Conservation (phyloP, 257 asterid genomes). For the Lantana camara region DNA sequence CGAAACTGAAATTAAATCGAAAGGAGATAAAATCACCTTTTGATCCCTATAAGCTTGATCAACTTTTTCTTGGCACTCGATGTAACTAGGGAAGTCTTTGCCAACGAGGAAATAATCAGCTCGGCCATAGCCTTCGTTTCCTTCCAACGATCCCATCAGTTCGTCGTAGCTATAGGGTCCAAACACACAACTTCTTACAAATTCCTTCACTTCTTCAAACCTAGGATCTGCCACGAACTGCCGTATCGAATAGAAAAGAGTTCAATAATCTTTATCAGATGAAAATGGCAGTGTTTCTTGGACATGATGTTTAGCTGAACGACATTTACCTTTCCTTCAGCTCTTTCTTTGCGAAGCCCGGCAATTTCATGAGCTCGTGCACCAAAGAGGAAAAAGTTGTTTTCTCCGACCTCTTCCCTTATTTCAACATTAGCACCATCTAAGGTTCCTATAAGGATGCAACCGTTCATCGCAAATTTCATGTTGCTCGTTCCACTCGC, state of each 20-base stretch:
- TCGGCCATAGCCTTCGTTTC: slow-evolving; percentile 67
- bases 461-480: slow-evolving; percentile 69
- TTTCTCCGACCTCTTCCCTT: slow-evolving; percentile 63
- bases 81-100: slow-evolving; percentile 66
- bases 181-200: slow-evolving; percentile 50
- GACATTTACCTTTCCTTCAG: slow-evolving; percentile 53
- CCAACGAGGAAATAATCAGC: slow-evolving; percentile 77
- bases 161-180: slow-evolving; percentile 49
- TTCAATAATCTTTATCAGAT: neutral
- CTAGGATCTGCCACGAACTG: slow-evolving; percentile 63
- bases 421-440: slow-evolving; percentile 78
- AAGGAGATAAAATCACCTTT: slow-evolving; percentile 37
- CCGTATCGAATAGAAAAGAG: slow-evolving; percentile 2
- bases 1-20: neutral
- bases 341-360: slow-evolving; percentile 57
- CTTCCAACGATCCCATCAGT: slow-evolving; percentile 71
- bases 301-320: neutral
- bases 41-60: slow-evolving; percentile 64
- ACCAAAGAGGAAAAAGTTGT: slow-evolving; percentile 64
- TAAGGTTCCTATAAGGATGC: slow-evolving; percentile 60
- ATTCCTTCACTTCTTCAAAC: slow-evolving; percentile 66
- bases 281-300: too few relatives aligned
- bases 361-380: slow-evolving; percentile 58
- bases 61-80: slow-evolving; percentile 67
- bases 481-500: slow-evolving; percentile 77